phyloP scores from a whole-genome alignment of 2,329 filamentous ascomycete genomes.

The Phyllosticta ampelicida region DNA sequence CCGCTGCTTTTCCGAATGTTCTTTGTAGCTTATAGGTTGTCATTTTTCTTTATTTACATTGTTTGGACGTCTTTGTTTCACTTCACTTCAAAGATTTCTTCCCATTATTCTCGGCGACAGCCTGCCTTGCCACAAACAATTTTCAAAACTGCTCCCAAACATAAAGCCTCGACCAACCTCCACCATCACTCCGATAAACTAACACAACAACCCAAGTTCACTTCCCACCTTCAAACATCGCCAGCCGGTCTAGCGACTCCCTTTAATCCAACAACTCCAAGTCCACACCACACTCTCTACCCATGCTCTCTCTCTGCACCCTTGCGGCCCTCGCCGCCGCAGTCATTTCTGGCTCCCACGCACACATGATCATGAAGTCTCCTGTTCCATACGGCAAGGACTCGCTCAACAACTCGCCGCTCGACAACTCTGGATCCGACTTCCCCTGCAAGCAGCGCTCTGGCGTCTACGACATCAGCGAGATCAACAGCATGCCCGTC shows the following conservation, averaged over 20 bases:
- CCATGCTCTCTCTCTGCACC: conserved; percentile 43
- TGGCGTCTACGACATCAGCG: conserved; percentile 28
- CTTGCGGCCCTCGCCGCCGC: conserved; percentile 40
- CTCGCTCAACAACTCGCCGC: conserved; percentile 50
- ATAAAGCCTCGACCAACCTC: background rate
- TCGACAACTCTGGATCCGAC: conserved; percentile 48
- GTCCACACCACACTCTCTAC: conserved; percentile 10
- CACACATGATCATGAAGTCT: conserved; percentile 64
- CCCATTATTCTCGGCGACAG: background rate
- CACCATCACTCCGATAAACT: background rate
- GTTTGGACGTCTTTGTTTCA: background rate
- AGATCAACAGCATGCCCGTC: conserved; percentile 49
- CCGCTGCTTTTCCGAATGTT: background rate
- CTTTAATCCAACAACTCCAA: background rate
- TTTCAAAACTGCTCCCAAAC: background rate
- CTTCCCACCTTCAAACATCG: background rate
- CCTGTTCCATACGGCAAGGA: conserved; percentile 53
- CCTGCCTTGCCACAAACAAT: background rate
- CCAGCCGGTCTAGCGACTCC: conserved; percentile 8
- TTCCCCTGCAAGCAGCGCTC: conserved; percentile 73
- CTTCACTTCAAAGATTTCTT: background rate
- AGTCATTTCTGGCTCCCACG: conserved; percentile 50
- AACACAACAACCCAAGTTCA: background rate
- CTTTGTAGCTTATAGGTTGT: background rate
- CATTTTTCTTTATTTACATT: background rate